Evolutionary conservation across 176 grass and related monocot genomes (phyloP).

Genomic region (Musa troglodytarum): DNA sequence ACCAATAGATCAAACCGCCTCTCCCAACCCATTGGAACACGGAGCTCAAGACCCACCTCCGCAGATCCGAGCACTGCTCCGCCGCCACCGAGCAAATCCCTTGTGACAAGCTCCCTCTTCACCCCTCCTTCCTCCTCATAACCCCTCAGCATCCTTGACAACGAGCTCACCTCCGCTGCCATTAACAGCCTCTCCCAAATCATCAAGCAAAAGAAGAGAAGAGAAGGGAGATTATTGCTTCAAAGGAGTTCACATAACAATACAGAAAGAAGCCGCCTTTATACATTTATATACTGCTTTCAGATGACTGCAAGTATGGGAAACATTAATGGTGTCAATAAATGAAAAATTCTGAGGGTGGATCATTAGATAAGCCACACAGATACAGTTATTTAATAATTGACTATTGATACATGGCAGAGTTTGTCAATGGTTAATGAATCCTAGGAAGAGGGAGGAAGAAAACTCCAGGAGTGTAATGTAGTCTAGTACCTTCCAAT

Average conservation of each 20-base stretch:
- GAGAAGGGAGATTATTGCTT: not conserved
- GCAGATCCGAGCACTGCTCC: constrained; percentile 20
- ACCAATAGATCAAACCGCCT: constrained; percentile 26
- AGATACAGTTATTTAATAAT: constrained; percentile 4
- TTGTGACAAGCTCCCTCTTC: constrained; percentile 62
- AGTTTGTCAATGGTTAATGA: not conserved
- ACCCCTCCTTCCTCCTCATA: constrained; percentile 25
- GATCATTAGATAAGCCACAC: not conserved
- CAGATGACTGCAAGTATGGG: not conserved
- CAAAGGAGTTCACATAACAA: not conserved
- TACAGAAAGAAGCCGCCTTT: constrained; percentile 2
- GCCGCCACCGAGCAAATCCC: constrained; percentile 84
- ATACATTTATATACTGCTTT: not conserved
- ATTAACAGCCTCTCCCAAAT: constrained; percentile 14
- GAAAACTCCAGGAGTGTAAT: not conserved
- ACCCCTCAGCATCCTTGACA: constrained; percentile 29
- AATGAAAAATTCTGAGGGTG: not conserved
- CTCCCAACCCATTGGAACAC: constrained; percentile 10
- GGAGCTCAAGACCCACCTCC: constrained; percentile 38
- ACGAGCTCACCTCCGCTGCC: constrained; percentile 59
- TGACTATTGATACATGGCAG: not conserved
- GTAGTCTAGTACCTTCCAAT: not conserved
- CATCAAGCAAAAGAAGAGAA: not conserved
- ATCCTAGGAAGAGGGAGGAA: not conserved
- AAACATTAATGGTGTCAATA: not conserved